Evolutionary conservation across 1,284 basidiomycete genomes (phyloP).

Genomic region (Fomitopsis pinicola): DNA sequence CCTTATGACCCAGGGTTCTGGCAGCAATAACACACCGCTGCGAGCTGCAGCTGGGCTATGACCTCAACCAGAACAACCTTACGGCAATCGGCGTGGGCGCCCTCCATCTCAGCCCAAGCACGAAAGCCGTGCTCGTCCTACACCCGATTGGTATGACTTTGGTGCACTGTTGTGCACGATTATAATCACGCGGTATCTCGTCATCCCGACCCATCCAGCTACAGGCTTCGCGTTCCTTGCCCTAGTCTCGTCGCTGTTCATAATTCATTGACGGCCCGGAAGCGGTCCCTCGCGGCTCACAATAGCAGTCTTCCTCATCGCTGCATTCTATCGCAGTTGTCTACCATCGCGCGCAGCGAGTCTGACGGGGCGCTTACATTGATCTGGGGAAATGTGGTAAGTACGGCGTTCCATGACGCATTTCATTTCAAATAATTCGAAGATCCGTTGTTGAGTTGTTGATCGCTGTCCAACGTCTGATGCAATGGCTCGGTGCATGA

Average conservation of each 20-base stretch:
- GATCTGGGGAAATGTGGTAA: conserved; percentile 45
- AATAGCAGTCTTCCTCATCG: conserved; percentile 50
- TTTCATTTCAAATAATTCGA: background rate
- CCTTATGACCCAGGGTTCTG: conserved; percentile 31
- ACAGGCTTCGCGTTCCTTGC: conserved; percentile 50
- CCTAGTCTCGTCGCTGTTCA: conserved; percentile 43
- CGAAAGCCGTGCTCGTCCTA: conserved; percentile 33
- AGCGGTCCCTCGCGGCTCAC: conserved; percentile 33
- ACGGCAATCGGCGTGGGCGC: conserved; percentile 37
- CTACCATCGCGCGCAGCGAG: conserved; percentile 34
- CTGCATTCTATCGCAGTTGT: conserved; percentile 46
- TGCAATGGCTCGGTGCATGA: conserved; percentile 4
- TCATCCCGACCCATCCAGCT: conserved; percentile 28
- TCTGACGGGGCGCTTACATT: conserved; percentile 37
- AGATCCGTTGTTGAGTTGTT: conserved; percentile 1
- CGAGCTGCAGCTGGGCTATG: conserved; percentile 50
- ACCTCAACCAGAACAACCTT: conserved; percentile 43
- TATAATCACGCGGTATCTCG: background rate
- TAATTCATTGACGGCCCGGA: conserved; percentile 31
- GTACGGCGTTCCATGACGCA: conserved; percentile 17
- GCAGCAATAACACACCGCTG: conserved; percentile 32
- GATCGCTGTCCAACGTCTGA: background rate
- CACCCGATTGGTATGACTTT: conserved; percentile 42
- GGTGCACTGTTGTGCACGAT: background rate
- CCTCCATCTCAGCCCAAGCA: conserved; percentile 26